Percentiles rank a stretch among this genome's conserved stretches.
These are phyloP conservation scores for Hyaloscypha bicolor DNA, from an alignment of 495 filamentous ascomycete species.

Conservation along the genomic window DNA sequence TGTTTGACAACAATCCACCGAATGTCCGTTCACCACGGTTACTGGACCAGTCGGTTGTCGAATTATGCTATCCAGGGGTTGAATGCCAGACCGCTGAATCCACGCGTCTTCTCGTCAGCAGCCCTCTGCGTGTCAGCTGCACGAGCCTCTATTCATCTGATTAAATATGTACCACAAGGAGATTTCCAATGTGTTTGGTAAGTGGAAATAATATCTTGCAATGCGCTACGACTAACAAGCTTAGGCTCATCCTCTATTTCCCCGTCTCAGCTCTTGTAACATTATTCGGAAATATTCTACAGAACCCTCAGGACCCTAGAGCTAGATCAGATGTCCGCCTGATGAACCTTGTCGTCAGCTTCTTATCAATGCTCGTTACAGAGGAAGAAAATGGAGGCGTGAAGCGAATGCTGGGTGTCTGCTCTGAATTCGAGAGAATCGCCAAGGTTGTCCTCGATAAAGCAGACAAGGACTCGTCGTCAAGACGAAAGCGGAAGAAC, in stretches of 20 bases:
- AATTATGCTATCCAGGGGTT: slow-evolving; percentile 94
- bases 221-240: slow-evolving; percentile 11
- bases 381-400: slow-evolving; percentile 85
- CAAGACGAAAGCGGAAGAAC: slow-evolving; percentile 80
- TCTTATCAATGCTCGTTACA: slow-evolving; percentile 69
- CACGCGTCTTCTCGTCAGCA: slow-evolving; percentile 91
- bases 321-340: slow-evolving; percentile 86
- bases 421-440: slow-evolving; percentile 93
- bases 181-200: slow-evolving; percentile 96
- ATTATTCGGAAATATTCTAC: slow-evolving; percentile 93
- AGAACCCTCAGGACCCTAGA: slow-evolving; percentile 89
- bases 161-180: slow-evolving; percentile 94
- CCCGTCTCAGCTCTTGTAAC: slow-evolving; percentile 95
- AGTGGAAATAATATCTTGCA: slow-evolving; percentile 43
- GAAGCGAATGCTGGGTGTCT: slow-evolving; percentile 89
- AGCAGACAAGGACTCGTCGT: slow-evolving; percentile 76
- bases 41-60: slow-evolving; percentile 94
- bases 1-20: slow-evolving; percentile 96
- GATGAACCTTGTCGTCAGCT: slow-evolving; percentile 91
- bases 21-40: slow-evolving; percentile 97
- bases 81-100: slow-evolving; percentile 88
- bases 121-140: slow-evolving; percentile 90
- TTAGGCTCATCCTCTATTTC: slow-evolving; percentile 94
- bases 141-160: slow-evolving; percentile 86
- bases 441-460: slow-evolving; percentile 91